A percentile compares a stretch with the other conserved stretches of the same genome.
phyloP scores from a whole-genome alignment of 371 early-diverging fungal species.

The Dinochytrium kinnereticum region DNA sequence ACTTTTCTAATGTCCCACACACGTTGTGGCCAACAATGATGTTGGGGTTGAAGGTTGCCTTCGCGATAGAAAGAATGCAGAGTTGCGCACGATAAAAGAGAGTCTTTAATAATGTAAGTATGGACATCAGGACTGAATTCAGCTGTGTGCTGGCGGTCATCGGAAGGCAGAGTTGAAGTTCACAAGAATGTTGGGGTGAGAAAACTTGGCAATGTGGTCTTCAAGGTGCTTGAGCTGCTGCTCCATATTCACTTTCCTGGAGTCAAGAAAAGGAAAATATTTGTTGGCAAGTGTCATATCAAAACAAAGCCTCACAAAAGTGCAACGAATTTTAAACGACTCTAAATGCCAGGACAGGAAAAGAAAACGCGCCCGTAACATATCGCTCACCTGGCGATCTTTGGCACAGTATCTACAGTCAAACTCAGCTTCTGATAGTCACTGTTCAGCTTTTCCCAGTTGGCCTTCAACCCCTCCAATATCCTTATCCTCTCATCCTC shows the following conservation, averaged over 20 bases:
- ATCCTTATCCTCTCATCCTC: slow-evolving; percentile 54
- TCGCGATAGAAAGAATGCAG: too few relatives aligned
- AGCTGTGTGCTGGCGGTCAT: too few relatives aligned
- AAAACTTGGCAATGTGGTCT: slow-evolving; percentile 55
- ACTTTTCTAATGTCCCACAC: too few relatives aligned
- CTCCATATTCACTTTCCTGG: slow-evolving; percentile 62
- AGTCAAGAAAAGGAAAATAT: not conserved
- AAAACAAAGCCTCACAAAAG: not conserved
- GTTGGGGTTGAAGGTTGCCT: too few relatives aligned
- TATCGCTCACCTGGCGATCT: slow-evolving; percentile 54
- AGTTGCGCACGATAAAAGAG: too few relatives aligned
- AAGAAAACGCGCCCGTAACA: too few relatives aligned
- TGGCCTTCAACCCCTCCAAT: slow-evolving; percentile 52
- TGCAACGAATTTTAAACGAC: not conserved
- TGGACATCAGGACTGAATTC: too few relatives aligned
- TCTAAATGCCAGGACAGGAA: too few relatives aligned
- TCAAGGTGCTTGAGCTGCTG: slow-evolving; percentile 58
- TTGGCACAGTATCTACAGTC: slow-evolving; percentile 63
- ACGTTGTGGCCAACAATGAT: too few relatives aligned
- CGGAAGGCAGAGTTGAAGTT: slow-evolving; percentile 40
- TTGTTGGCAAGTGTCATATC: not conserved
- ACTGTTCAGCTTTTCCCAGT: slow-evolving; percentile 55
- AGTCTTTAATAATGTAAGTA: too few relatives aligned
- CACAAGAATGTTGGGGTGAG: slow-evolving; percentile 55
- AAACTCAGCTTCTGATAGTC: slow-evolving; percentile 59